Conservation (phyloP, 1,139 yeast species). For the Fermentozyma sake region DNA sequence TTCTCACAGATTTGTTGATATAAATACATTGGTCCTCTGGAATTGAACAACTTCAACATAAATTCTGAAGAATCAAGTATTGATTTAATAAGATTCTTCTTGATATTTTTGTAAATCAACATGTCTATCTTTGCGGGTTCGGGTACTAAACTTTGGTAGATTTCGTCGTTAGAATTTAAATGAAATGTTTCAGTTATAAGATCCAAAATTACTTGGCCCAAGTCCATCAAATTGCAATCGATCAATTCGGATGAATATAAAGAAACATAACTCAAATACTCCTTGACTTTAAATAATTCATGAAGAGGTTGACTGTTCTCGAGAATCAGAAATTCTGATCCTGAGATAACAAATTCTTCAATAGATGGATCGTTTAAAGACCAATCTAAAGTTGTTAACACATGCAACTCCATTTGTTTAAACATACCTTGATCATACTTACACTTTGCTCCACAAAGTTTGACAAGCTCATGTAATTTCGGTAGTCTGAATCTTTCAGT, state of each 20-base stretch:
- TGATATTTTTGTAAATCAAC: conserved; percentile 24
- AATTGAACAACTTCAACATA: conserved; percentile 27
- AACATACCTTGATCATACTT: conserved; percentile 59
- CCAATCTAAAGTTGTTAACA: conserved; percentile 60
- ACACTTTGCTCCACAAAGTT: conserved; percentile 55
- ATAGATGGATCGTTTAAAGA: conserved; percentile 53
- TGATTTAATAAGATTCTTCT: conserved; percentile 28
- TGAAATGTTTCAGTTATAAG: conserved; percentile 31
- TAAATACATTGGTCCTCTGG: conserved; percentile 33
- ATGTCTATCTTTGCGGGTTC: conserved; percentile 14
- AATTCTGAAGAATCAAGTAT: conserved; percentile 31
- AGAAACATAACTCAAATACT: conserved; percentile 32
- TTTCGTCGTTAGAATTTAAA: conserved; percentile 16
- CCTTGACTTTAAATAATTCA: conserved; percentile 37
- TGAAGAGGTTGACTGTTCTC: conserved; percentile 4
- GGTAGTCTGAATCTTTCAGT: conserved; percentile 65
- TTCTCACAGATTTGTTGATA: conserved; percentile 18
- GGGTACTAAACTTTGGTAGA: conserved; percentile 16
- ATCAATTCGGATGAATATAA: conserved; percentile 36
- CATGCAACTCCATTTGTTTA: conserved; percentile 51
- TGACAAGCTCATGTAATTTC: conserved; percentile 56
- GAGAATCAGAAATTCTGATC: conserved; percentile 28
- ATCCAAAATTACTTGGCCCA: conserved; percentile 29
- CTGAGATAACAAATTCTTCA: conserved; percentile 43
- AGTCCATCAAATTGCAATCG: conserved; percentile 27